These are phyloP conservation scores for Eimeria necatrix DNA, from an alignment of 169 alveolate species.

Conservation along the genomic window DNA sequence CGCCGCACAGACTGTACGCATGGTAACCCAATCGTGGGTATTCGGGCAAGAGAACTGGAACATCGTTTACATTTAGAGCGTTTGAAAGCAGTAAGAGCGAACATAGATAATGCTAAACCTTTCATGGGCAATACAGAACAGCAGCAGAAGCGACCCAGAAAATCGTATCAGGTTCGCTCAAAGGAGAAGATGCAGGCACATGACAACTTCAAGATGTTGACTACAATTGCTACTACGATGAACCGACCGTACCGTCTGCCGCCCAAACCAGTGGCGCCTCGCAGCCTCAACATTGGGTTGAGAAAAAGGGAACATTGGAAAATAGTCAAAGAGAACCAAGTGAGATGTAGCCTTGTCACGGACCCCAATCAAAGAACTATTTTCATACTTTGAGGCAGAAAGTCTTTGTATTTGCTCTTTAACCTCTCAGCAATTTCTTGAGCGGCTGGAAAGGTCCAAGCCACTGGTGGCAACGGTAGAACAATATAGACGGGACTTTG, in stretches of 20 bases:
- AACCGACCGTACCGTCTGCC: slow-evolving; percentile 73
- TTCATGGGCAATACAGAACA: slow-evolving; percentile 54
- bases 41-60: slow-evolving; percentile 67
- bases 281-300: slow-evolving; percentile 60
- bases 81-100: slow-evolving; percentile 62
- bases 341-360: not conserved
- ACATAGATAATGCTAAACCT: slow-evolving; percentile 68
- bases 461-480: slow-evolving; percentile 60
- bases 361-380: not conserved
- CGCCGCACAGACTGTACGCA: slow-evolving; percentile 81
- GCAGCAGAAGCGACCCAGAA: slow-evolving; percentile 71
- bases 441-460: slow-evolving; percentile 54
- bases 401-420: not conserved
- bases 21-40: slow-evolving; percentile 80
- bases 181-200: slow-evolving; percentile 75
- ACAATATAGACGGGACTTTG: slow-evolving; percentile 53
- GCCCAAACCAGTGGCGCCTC: slow-evolving; percentile 33
- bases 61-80: slow-evolving; percentile 71
- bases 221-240: slow-evolving; percentile 80
- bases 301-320: slow-evolving; percentile 70
- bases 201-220: slow-evolving; percentile 80
- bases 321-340: slow-evolving; percentile 65
- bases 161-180: slow-evolving; percentile 60
- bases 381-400: not conserved
- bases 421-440: slow-evolving; percentile 39